phyloP scores from a whole-genome alignment of 352 stramenopile genomes.

The Phytophthora melonis region DNA sequence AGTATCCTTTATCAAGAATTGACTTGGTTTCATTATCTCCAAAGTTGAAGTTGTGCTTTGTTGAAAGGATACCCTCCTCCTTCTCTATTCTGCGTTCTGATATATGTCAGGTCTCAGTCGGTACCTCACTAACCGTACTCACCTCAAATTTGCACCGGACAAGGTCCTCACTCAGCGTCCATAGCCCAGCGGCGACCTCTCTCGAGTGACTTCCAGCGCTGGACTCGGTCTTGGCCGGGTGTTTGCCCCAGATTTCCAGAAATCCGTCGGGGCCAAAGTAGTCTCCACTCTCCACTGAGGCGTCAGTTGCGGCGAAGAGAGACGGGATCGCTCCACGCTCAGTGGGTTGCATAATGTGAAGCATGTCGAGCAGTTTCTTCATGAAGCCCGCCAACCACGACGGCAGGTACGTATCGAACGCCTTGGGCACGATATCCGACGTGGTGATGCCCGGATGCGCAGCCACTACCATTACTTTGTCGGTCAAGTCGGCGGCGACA shows the following conservation, averaged over 20 bases:
- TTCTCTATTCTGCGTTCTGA: too few species aligned
- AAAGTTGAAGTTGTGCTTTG: slow-evolving; percentile 15
- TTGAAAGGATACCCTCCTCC: too few species aligned
- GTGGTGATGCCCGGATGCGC: slow-evolving; percentile 44
- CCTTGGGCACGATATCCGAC: slow-evolving; percentile 39
- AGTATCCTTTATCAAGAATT: background rate
- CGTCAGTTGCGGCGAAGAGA: slow-evolving; percentile 44
- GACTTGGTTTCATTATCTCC: background rate
- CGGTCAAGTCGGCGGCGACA: slow-evolving; percentile 23
- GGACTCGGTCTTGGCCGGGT: slow-evolving; percentile 35
- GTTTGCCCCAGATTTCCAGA: slow-evolving; percentile 33
- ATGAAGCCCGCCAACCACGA: slow-evolving; percentile 40
- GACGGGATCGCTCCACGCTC: slow-evolving; percentile 40
- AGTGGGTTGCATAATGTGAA: slow-evolving; percentile 50
- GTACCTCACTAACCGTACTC: background rate
- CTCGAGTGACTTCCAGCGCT: slow-evolving; percentile 43
- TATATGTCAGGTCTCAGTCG: background rate
- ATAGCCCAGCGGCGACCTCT: slow-evolving; percentile 38
- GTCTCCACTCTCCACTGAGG: slow-evolving; percentile 27
- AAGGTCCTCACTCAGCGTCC: slow-evolving; percentile 49
- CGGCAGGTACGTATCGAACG: slow-evolving; percentile 34
- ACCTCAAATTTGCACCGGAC: slow-evolving; percentile 34
- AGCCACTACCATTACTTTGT: slow-evolving; percentile 43
- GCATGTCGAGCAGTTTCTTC: slow-evolving; percentile 30
- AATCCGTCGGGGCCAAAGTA: slow-evolving; percentile 48